phyloP scores from a whole-genome alignment of 495 filamentous ascomycete species.

The Aspergillus baeticus region DNA sequence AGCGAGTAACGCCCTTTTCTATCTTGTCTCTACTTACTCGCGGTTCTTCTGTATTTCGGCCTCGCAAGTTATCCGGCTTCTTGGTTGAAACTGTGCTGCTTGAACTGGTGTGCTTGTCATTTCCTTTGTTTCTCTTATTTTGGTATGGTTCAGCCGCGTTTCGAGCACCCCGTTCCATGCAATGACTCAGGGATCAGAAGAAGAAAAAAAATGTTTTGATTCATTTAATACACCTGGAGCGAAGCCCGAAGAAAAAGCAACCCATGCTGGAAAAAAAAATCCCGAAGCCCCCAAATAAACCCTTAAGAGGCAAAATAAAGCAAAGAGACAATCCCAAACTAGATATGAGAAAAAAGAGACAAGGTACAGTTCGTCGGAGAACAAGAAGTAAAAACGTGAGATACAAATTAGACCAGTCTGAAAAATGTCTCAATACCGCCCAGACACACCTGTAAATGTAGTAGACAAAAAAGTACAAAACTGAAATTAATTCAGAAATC shows the following conservation, averaged over 20 bases:
- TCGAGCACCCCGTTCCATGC: too few relatives aligned
- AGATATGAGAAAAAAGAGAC: neutral
- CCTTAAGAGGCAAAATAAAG: conserved; percentile 6
- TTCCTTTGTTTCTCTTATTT: too few relatives aligned
- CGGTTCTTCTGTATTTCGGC: neutral
- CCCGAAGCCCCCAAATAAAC: conserved; percentile 19
- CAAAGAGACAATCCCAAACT: conserved; percentile 3
- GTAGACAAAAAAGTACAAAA: conserved; percentile 5
- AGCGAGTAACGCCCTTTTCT: neutral
- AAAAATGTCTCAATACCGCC: conserved; percentile 5
- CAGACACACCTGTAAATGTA: conserved; percentile 7
- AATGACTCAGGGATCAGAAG: too few relatives aligned
- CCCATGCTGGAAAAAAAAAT: neutral
- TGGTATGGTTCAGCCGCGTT: too few relatives aligned
- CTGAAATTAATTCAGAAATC: conserved; percentile 1
- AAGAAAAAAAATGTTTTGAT: conserved; percentile 16
- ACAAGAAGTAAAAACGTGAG: conserved; percentile 1
- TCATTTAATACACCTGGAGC: conserved; percentile 32
- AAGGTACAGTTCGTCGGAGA: conserved; percentile 1
- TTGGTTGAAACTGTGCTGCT: too few relatives aligned
- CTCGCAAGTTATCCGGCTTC: neutral
- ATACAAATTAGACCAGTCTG: conserved; percentile 11
- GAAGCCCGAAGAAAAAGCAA: conserved; percentile 18
- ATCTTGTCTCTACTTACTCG: neutral
- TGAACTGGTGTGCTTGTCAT: too few relatives aligned